These are phyloP conservation scores for Chrysosporium keratinophilum DNA, from an alignment of 2,329 filamentous ascomycete genomes.

Conservation along the genomic window DNA sequence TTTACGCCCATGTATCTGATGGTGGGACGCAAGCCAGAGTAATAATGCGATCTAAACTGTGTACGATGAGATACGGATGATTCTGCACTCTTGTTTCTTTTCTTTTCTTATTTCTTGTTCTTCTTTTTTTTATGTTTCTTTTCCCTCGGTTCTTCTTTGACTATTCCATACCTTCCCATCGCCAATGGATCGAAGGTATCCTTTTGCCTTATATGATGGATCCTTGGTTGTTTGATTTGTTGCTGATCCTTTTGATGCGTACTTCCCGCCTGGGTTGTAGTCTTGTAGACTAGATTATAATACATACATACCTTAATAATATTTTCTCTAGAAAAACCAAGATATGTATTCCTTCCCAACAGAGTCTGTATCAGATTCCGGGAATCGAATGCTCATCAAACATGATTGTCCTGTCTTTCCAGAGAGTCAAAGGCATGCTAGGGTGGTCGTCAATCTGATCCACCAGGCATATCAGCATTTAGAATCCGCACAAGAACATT, in stretches of 20 bases:
- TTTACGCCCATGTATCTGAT: slow-evolving; percentile 99
- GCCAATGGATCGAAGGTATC: not conserved
- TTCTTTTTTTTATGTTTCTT: not conserved
- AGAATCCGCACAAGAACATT: too few relatives aligned
- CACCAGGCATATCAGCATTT: too few relatives aligned
- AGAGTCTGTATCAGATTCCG: too few relatives aligned
- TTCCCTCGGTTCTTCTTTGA: not conserved
- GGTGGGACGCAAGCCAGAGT: slow-evolving; percentile 73
- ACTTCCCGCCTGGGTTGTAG: not conserved
- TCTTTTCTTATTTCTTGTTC: not conserved
- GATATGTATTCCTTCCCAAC: too few relatives aligned
- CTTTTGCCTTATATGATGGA: not conserved
- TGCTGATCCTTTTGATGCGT: not conserved
- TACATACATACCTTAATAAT: too few relatives aligned
- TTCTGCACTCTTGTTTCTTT: not conserved
- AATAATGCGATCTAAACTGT: slow-evolving; percentile 21
- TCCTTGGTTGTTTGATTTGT: not conserved
- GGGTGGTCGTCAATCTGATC: too few relatives aligned
- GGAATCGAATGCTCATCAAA: too few relatives aligned
- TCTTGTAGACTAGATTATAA: not conserved
- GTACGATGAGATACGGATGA: slow-evolving; percentile 1
- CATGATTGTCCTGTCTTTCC: too few relatives aligned
- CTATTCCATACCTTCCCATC: not conserved
- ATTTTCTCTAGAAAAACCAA: too few relatives aligned
- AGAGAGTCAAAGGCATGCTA: too few relatives aligned